Base-by-base conservation (phyloP, 441 rosid species). In the Oxalis stricta region DNA sequence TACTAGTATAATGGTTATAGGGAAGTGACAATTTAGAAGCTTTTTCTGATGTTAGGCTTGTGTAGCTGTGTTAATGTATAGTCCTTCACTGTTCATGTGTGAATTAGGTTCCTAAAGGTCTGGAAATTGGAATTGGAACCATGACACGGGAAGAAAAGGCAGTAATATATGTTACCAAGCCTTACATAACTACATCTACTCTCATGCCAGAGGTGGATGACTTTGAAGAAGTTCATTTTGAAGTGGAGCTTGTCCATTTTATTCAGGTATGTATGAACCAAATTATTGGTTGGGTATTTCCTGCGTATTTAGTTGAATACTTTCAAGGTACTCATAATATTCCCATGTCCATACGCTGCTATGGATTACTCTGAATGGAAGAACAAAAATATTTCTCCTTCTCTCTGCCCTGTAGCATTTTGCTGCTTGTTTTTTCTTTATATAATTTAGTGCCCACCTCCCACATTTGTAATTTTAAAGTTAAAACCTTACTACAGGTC, bases 51-150 rank as follows among this genome's bases (percentile, higher is more conserved):
- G 33, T 29, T 20, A 21, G 19, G 36, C 48, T 24, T 26, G 18
- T 30, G 21, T 22, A 38, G 55, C 22, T 22, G 41, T 41, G 19
- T 50, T 41, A 11, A 17, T 42, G 16, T 33, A 38, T 13, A 41
- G 31, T 28, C 52, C 45, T 47, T 35, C 10, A 3, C 47, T 54
- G 39, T 41, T 48, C 21, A 20, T 60, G 31, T 51, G 55, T 66
- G 26, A 15, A 61, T 58, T 58, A 92, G 99, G 84, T 92, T 46
- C 99, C 99, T 16, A 74, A 72, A 58, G 96, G 99, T 57, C 95
- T 92, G 64, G 96, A 92, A 68, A 79, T 87, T 68, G 99, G 95
- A 60, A 74, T 92, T 35, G 99, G 99, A 65, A 68, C 94, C 21
- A 87, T 92, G 99, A 36, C 91, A 33, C 75, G 75, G 43, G 71